Evolutionary conservation across 768 basidiomycete species (phyloP), one percentile per base, ranked within the genome.

Genomic region (Asterophora lycoperdoides): DNA sequence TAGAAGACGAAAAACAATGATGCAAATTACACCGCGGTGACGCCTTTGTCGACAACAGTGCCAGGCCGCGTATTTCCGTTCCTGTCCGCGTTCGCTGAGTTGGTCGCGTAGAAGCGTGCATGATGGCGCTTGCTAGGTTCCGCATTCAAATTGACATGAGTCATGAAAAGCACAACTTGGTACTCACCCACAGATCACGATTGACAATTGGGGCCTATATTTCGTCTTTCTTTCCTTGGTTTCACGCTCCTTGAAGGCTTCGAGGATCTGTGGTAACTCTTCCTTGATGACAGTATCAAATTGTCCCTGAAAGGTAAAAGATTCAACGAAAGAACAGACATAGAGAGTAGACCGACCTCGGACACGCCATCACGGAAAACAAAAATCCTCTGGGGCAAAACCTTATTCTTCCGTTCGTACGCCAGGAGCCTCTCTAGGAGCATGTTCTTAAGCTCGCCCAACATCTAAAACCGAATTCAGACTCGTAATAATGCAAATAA

Each of bases 281-380:
- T 81, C 66, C 1, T 63, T 41, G 19, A 86, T 52, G 1, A 89
- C 83, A 2, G 65, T 72, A 33, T 81, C 69, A 46, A 85, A 91
- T 70, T 92, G 88, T 5, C 87, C 87, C 84, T 90, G 54, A 3
- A 29, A 36, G 34, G 51, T 11, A 28, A 10, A 36, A 46, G 53
- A 39, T 53, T 35, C 17, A 29, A 18, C 15, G 26, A 3, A n/a
- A 19, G 13, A 28, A 33, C n/a, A 36, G 18, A 37, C 23, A 23
- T 9, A 37, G 9, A 4, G 13, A 30, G 20, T 34, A 18, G 5
- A 59, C 76, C 10, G 49, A 84, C 88, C 73, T 87, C 86, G 1
- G 87, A 89, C 3, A 90, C 87, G 34, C 89, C 90, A 64, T 91
- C 88, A 13, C 90, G 80, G 57, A 82, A 93, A 6, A 92, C 72